Evolutionary conservation across 2,329 filamentous ascomycete genomes (phyloP).

Genomic region (Colletotrichum limetticola): DNA sequence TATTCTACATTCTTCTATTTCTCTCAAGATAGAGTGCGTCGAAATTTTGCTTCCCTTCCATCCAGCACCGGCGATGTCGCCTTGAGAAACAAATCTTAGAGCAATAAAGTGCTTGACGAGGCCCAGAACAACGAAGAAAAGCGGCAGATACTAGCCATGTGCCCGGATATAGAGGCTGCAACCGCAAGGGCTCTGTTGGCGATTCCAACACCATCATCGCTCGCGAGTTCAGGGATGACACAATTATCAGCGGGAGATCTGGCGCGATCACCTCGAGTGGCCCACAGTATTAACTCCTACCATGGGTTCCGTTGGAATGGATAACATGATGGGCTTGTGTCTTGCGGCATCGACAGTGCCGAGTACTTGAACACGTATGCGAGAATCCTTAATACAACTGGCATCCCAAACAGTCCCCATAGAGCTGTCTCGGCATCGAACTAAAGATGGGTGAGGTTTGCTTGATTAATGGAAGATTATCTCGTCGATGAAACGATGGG

Average conservation of each 20-base stretch:
- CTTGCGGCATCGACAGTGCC: not conserved
- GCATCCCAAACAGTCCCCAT: not conserved
- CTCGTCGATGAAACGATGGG: too few relatives aligned
- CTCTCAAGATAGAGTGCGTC: not conserved
- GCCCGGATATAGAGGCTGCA: not conserved
- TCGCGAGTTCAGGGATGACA: not conserved
- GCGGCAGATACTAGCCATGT: not conserved
- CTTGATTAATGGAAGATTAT: too few relatives aligned
- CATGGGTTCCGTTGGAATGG: too few relatives aligned
- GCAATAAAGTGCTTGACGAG: too few relatives aligned
- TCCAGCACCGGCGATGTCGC: not conserved
- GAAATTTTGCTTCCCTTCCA: not conserved
- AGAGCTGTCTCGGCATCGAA: not conserved
- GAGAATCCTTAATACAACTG: not conserved
- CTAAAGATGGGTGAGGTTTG: not conserved
- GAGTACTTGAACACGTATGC: not conserved
- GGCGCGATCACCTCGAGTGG: not conserved
- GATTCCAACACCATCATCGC: not conserved
- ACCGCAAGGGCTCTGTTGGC: not conserved
- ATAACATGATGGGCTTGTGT: not conserved
- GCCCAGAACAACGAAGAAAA: not conserved
- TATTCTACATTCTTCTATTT: not conserved
- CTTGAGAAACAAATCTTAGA: not conserved
- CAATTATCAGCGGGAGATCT: not conserved
- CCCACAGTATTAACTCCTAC: not conserved